A percentile compares a stretch with the other conserved stretches of the same genome.
Conservation (phyloP, 2,329 filamentous ascomycete genomes). For the Tolypocladium endophyticum region DNA sequence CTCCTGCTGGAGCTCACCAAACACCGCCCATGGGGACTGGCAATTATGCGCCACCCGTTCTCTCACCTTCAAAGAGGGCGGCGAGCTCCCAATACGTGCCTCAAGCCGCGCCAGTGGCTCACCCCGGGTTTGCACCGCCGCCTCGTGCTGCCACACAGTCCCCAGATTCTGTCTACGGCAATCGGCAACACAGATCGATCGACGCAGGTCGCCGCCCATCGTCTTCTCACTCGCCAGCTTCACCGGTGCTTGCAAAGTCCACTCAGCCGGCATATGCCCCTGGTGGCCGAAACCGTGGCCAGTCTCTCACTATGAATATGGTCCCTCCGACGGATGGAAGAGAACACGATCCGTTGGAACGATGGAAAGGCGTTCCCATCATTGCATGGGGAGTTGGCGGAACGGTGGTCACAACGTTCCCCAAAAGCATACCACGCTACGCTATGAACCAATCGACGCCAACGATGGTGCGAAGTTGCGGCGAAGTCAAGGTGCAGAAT, state of each 20-base stretch:
- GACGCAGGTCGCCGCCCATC: conserved; percentile 44
- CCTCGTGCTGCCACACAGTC: conserved; percentile 53
- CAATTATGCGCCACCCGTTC: conserved; percentile 26
- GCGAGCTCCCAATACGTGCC: conserved; percentile 40
- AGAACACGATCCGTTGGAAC: conserved; percentile 66
- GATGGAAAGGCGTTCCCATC: conserved; percentile 85
- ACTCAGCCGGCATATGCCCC: conserved; percentile 17
- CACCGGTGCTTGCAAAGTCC: conserved; percentile 18
- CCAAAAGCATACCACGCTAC: conserved; percentile 80
- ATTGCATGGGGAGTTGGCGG: conserved; percentile 86
- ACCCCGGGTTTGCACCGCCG: conserved; percentile 40
- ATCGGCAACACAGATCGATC: conserved; percentile 18
- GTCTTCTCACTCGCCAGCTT: conserved; percentile 36
- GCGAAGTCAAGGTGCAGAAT: conserved; percentile 69
- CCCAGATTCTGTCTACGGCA: conserved; percentile 36
- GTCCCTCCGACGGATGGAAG: conserved; percentile 54
- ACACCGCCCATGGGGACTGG: conserved; percentile 37
- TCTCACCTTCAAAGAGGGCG: conserved; percentile 47
- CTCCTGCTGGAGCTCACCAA: conserved; percentile 24
- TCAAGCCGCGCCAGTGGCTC: conserved; percentile 19
- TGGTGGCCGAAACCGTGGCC: conserved; percentile 33
- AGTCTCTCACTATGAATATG: conserved; percentile 46
- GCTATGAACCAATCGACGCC: conserved; percentile 61
- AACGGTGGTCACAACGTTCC: conserved; percentile 72
- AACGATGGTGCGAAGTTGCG: conserved; percentile 71